Conservation (phyloP, 139 green algal species). For the Chlamydomonas urium region DNA sequence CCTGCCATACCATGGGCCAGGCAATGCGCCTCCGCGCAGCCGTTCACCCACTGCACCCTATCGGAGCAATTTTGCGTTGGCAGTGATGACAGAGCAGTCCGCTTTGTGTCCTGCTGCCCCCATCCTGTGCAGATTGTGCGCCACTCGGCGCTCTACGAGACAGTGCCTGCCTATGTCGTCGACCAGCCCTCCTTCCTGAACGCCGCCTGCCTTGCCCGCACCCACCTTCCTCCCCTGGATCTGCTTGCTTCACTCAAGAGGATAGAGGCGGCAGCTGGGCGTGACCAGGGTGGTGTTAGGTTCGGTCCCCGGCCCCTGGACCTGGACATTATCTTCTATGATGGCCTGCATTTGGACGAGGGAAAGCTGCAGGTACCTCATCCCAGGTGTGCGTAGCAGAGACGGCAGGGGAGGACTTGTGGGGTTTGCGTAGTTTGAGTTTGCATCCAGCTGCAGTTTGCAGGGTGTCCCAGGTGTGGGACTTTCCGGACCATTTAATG, state of each 20-base stretch:
- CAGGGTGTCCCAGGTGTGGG: too few relatives aligned
- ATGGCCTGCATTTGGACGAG: conserved; percentile 15
- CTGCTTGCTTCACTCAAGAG: conserved; percentile 70
- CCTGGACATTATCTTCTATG: conserved; percentile 95
- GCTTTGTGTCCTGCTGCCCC: background rate
- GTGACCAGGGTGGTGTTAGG: conserved; percentile 46
- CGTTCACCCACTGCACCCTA: too few relatives aligned
- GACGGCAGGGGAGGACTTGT: too few relatives aligned
- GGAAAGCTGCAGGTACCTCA: conserved; percentile 27
- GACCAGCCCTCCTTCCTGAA: conserved; percentile 90
- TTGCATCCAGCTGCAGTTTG: too few relatives aligned
- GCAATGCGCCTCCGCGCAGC: too few relatives aligned
- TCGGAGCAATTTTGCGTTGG: too few relatives aligned
- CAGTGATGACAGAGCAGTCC: background rate
- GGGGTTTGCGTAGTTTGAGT: too few relatives aligned
- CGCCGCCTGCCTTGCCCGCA: conserved; percentile 65
- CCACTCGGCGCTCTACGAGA: conserved; percentile 84
- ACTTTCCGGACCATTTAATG: too few relatives aligned
- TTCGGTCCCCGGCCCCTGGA: conserved; percentile 90
- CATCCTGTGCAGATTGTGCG: conserved; percentile 46
- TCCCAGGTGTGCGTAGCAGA: conserved; percentile 35
- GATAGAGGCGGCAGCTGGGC: conserved; percentile 65
- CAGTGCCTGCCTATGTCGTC: conserved; percentile 66
- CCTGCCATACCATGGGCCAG: too few relatives aligned
- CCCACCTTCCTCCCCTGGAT: conserved; percentile 48